These are phyloP conservation scores for Diaporthe sp. DNA, from an alignment of 2,329 filamentous ascomycete genomes.

Conservation along the genomic window DNA sequence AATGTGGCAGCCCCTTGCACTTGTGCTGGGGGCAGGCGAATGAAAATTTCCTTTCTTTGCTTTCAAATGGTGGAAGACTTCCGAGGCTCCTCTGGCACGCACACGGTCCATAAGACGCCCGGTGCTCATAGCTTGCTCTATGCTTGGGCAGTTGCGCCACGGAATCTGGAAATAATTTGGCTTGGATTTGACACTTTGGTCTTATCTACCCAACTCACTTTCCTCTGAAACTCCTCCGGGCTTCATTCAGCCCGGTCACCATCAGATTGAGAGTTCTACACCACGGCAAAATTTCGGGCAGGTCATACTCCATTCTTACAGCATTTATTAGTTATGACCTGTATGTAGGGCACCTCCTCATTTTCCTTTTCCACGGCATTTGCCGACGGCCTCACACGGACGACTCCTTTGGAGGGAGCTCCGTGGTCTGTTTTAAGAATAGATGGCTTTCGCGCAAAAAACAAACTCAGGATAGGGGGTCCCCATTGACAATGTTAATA, in stretches of 20 bases:
- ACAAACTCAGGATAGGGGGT: constrained; percentile 23
- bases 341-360: constrained; percentile 24
- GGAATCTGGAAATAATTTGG: constrained; percentile 25
- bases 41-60: constrained; percentile 12
- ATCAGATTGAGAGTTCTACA: constrained; percentile 21
- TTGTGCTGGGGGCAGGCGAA: constrained; percentile 4
- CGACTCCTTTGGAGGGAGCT: constrained; percentile 29
- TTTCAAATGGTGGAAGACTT: constrained; percentile 11
- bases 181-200: constrained; percentile 32
- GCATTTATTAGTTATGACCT: constrained; percentile 40
- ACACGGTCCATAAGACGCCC: background rate
- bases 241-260: background rate
- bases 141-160: constrained; percentile 9
- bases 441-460: constrained; percentile 33
- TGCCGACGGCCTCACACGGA: constrained; percentile 17
- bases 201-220: constrained; percentile 28
- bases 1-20: background rate
- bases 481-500: constrained; percentile 30
- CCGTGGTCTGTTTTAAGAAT: constrained; percentile 28
- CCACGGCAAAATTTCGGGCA: constrained; percentile 27
- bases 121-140: constrained; percentile 8
- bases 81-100: constrained; percentile 11
- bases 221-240: background rate
- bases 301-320: constrained; percentile 41
- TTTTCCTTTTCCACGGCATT: background rate